These are phyloP conservation scores for Rhizophora apiculata DNA, from an alignment of 345 rosid genomes.

Conservation along the genomic window DNA sequence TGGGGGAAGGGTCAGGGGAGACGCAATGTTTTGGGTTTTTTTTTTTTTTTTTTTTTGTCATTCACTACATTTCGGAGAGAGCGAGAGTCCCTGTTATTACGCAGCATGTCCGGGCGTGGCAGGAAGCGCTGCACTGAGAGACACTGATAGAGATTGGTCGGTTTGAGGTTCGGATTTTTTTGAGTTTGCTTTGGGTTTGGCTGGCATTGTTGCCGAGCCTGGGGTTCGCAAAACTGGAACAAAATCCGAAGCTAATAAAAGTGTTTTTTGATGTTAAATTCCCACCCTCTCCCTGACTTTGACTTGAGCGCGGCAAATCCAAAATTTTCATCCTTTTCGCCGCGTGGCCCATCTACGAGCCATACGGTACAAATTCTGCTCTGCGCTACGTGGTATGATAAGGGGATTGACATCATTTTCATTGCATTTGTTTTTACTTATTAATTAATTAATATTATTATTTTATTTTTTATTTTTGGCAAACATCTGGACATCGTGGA, in stretches of 20 bases:
- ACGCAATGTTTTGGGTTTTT: background rate
- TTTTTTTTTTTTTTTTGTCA: too few species aligned
- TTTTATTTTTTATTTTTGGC: too few species aligned
- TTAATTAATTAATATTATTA: too few species aligned
- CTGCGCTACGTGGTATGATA: too few species aligned
- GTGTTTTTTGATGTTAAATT: background rate
- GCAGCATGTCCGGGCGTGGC: background rate
- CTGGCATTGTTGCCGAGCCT: constrained; percentile 11
- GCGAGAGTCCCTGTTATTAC: background rate
- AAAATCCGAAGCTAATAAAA: constrained; percentile 26
- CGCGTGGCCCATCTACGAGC: constrained; percentile 9
- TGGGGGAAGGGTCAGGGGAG: background rate
- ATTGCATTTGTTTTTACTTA: too few species aligned
- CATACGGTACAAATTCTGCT: background rate
- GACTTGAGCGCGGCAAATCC: constrained; percentile 43
- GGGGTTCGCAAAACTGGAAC: constrained; percentile 14
- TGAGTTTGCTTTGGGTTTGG: constrained; percentile 1
- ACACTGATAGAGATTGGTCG: too few species aligned
- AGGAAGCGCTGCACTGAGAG: too few species aligned
- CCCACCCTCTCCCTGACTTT: background rate
- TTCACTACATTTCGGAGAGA: background rate
- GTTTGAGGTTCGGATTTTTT: background rate
- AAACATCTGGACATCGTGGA: too few species aligned
- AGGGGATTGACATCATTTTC: too few species aligned
- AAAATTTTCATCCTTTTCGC: constrained; percentile 2